These are phyloP conservation scores for Lactifluus volemus DNA, from an alignment of 768 basidiomycete species.

Conservation along the genomic window DNA sequence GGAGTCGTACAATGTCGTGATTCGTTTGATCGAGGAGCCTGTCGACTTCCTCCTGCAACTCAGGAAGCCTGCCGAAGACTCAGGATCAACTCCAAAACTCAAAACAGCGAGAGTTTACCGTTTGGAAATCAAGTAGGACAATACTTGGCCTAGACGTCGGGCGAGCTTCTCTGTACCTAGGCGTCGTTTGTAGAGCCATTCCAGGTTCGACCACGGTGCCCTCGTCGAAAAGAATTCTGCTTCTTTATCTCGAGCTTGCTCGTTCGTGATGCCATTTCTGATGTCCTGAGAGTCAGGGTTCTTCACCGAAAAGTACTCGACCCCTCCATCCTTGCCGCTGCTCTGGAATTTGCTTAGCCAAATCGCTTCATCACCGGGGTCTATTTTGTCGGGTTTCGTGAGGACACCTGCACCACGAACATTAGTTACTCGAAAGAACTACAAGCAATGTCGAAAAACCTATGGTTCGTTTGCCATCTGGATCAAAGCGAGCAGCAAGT, in stretches of 20 bases:
- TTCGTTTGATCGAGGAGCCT: slow-evolving; percentile 32
- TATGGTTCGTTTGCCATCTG: slow-evolving; percentile 57
- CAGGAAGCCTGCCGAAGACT: slow-evolving; percentile 41
- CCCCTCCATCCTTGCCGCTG: background rate
- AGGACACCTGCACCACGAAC: slow-evolving; percentile 1
- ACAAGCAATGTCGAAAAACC: slow-evolving; percentile 34
- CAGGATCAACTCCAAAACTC: background rate
- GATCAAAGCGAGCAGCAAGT: slow-evolving; percentile 53
- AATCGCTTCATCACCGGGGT: slow-evolving; percentile 3
- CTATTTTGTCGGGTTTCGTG: slow-evolving; percentile 13
- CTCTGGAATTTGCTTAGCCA: slow-evolving; percentile 11
- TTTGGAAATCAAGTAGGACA: slow-evolving; percentile 15
- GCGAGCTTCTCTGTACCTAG: slow-evolving; percentile 17
- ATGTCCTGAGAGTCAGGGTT: slow-evolving; percentile 16
- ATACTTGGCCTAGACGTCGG: slow-evolving; percentile 7
- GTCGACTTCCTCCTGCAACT: slow-evolving; percentile 48
- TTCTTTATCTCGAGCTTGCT: slow-evolving; percentile 12
- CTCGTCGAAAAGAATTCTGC: slow-evolving; percentile 6
- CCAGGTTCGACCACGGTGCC: slow-evolving; percentile 16
- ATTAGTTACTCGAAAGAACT: background rate
- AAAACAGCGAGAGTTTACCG: background rate
- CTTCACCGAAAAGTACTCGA: slow-evolving; percentile 18
- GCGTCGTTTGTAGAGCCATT: slow-evolving; percentile 8
- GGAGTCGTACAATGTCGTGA: slow-evolving; percentile 26
- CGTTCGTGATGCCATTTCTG: slow-evolving; percentile 11